A percentile compares a stretch with the other conserved stretches of the same genome.
Evolutionary conservation across 2,329 filamentous ascomycete species (phyloP).

Genomic region (Sordariomycetes sp.): DNA sequence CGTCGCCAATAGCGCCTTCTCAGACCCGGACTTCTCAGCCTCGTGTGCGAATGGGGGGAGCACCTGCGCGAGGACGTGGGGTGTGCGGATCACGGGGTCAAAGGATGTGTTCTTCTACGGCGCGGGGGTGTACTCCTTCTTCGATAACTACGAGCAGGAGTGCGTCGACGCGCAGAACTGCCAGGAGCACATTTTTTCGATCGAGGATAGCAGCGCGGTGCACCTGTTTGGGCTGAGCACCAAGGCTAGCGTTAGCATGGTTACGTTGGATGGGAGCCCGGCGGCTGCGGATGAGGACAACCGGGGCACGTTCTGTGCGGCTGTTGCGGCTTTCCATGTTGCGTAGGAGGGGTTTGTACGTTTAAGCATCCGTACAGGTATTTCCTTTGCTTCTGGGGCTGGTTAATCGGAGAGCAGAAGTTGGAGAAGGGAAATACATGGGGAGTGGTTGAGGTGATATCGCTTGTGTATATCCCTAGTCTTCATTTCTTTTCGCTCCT

Average conservation of each 20-base stretch:
- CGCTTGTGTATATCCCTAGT: background rate
- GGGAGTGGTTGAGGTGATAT: background rate
- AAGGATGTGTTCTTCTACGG: conserved; percentile 57
- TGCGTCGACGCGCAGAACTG: conserved; percentile 57
- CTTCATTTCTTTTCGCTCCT: background rate
- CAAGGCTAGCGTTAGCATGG: conserved; percentile 63
- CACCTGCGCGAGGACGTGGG: conserved; percentile 65
- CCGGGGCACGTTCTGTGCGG: conserved; percentile 51
- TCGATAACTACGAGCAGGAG: conserved; percentile 64
- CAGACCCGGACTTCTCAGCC: conserved; percentile 55
- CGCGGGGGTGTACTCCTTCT: conserved; percentile 70
- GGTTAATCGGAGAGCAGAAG: too few species aligned
- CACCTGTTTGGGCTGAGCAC: conserved; percentile 59
- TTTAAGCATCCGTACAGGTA: background rate
- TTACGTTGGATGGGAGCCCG: conserved; percentile 44
- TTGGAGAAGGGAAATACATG: background rate
- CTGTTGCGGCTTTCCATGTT: conserved; percentile 36
- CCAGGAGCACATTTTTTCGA: conserved; percentile 64
- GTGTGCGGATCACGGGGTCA: conserved; percentile 56
- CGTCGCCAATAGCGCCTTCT: conserved; percentile 38
- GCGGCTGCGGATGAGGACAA: conserved; percentile 46
- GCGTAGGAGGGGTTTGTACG: background rate
- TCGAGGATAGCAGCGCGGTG: conserved; percentile 51
- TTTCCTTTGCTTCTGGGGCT: background rate
- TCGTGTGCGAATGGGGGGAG: conserved; percentile 41